phyloP scores from a whole-genome alignment of 371 early-diverging fungal species.

The Syncephalastrum monosporum region DNA sequence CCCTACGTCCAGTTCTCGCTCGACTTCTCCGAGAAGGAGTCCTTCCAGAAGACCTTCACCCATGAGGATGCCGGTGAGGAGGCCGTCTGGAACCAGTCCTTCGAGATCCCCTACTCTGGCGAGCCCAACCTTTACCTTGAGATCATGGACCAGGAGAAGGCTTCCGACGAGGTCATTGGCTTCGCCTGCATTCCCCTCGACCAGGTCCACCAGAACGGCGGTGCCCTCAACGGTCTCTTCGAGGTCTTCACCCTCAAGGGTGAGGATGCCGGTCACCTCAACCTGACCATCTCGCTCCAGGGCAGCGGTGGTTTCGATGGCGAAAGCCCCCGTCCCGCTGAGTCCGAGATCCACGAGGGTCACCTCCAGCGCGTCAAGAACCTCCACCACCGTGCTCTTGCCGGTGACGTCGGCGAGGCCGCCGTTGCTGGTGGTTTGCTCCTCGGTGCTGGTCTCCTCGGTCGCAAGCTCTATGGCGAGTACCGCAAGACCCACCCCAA shows the following conservation, averaged over 20 bases:
- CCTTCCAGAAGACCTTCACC: conserved; percentile 53
- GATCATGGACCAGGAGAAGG: conserved; percentile 52
- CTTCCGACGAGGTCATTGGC: conserved; percentile 52
- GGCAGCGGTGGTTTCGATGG: conserved; percentile 20
- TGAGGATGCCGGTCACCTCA: conserved; percentile 44
- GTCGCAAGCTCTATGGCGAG: conserved; percentile 48
- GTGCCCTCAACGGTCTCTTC: conserved; percentile 48
- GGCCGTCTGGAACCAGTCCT: conserved; percentile 57
- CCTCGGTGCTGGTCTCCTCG: conserved; percentile 38
- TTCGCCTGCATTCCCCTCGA: conserved; percentile 61
- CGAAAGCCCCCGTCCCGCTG: conserved; percentile 32
- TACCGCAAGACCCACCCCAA: conserved; percentile 8
- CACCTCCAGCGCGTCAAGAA: conserved; percentile 49
- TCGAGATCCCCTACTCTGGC: conserved; percentile 40
- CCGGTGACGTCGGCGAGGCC: conserved; percentile 45
- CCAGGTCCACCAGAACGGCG: conserved; percentile 51
- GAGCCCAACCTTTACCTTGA: conserved; percentile 54
- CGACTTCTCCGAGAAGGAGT: conserved; percentile 35
- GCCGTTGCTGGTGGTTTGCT: conserved; percentile 40
- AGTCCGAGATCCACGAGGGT: conserved; percentile 42
- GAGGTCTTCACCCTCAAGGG: conserved; percentile 47
- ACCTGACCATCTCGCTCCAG: conserved; percentile 43
- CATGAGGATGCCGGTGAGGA: conserved; percentile 53
- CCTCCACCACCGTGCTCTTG: conserved; percentile 40
- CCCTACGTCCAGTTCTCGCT: conserved; percentile 55